phyloP scores from a whole-genome alignment of 164 flowering plant genomes.

The Litsea cubeba region DNA sequence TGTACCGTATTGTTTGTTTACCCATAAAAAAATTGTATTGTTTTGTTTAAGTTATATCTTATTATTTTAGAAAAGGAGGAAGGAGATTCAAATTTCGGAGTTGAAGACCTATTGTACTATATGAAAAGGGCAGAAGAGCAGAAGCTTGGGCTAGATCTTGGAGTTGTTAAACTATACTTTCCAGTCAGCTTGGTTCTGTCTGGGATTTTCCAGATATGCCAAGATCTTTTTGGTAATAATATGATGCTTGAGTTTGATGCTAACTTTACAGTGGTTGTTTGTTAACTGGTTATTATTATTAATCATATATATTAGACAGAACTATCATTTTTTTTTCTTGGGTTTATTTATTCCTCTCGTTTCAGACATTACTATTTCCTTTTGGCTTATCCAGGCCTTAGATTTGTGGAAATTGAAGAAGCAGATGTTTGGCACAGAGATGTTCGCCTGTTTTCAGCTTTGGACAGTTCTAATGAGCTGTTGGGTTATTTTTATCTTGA shows the following conservation, averaged over 20 bases:
- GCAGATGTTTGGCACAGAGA: constrained; percentile 79
- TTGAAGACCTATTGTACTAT: constrained; percentile 82
- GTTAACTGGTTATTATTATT: background rate
- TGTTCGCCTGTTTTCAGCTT: constrained; percentile 66
- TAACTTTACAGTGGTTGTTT: background rate
- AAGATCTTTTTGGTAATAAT: constrained; percentile 84
- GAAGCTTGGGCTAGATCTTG: constrained; percentile 63
- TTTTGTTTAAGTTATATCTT: constrained; percentile 4
- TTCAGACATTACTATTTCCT: constrained; percentile 4
- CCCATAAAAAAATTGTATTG: too few relatives aligned
- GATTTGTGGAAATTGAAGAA: constrained; percentile 66
- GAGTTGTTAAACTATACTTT: constrained; percentile 69
- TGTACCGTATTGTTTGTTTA: background rate
- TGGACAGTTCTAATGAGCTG: constrained; percentile 63
- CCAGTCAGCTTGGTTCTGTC: constrained; percentile 73
- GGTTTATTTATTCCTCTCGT: background rate
- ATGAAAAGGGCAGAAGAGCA: constrained; percentile 59
- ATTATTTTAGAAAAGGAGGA: constrained; percentile 65
- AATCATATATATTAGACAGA: background rate
- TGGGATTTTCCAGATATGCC: constrained; percentile 78
- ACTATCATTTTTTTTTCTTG: background rate
- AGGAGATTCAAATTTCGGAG: constrained; percentile 72
- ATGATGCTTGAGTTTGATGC: too few relatives aligned
- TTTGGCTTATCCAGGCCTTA: constrained; percentile 56
- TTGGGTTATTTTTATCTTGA: constrained; percentile 92